Base-by-base conservation (phyloP, 2,329 filamentous ascomycete genomes). In the Colletotrichum sp. region DNA sequence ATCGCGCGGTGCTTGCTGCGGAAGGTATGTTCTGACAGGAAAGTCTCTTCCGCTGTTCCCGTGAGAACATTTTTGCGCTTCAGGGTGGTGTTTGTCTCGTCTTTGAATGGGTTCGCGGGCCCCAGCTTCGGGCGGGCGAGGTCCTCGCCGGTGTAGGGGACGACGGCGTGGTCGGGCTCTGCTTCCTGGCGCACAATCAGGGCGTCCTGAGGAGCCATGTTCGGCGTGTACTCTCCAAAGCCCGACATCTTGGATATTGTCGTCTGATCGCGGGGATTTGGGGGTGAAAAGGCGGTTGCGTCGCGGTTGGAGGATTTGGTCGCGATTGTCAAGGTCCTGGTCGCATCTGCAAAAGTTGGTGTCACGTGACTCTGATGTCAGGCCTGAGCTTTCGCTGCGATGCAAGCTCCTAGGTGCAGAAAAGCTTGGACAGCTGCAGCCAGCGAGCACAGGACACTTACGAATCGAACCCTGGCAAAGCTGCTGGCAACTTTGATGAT, bases 1-100 rank as follows among this genome's bases (percentile, higher is more conserved):
- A 97, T 91, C 3, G 95, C 96, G 73, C 95, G 93, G 83, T 98
- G 96, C 78, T 97, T 96, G 81, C 92, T 92, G 79, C 95, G 92
- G 83, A 99, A 99, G 1, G 95, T 96, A 78, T 96, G 92, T 82
- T 99, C 97, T 84, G 95, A 98, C 78, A 99, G 92, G 79, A 92
- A 95, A 0, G 95, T 96, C 85, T 99, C 96, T 80, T 97, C 91
- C 3, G 97, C 97, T 80, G 92, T 94, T 13, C 97, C 97, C 0
- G 97, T 98, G 13, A 95, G 89, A 2, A 96, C 90, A 77, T 96
- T 96, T 82, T 96, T 96, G 76, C 95, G 92, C 85, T 96, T 96
- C 75, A 92, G 83, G 2, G 86, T 85, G 65, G 86, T 85, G 65
- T 87, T 90, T 25, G 89, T 85, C 32, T 92, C 89, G 79, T 93